Evolutionary conservation across 2,329 filamentous ascomycete genomes (phyloP), one percentile per base, ranked within the genome.

Genomic region (Ramichloridium luteum): DNA sequence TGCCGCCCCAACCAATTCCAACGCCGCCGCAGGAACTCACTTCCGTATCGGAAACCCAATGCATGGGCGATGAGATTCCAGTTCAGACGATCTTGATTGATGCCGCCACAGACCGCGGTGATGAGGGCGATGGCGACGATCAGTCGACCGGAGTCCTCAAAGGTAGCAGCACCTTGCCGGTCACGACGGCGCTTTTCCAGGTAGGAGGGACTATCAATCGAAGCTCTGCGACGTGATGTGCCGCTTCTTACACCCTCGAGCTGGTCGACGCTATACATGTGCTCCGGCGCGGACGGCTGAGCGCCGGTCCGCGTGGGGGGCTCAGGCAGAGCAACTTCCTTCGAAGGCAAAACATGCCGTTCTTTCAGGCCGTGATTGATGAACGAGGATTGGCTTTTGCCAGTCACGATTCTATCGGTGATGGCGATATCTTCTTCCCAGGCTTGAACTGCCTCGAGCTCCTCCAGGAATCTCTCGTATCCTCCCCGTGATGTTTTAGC

Each of bases 1-100:
- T 32, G 38, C 4, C 41, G 40, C 18, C 34, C 51, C 39, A 35
- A 38, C 28, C 36, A 51, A 5, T 35, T 35, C 59, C 59, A 63
- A 10, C 56, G 49, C 14, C 54, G 51, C 30, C 56, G 56, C 13
- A 57, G 47, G 28, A 60, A 59, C 14, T 51, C 45, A 16, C 41
- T 47, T 32, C 58, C 53, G 17, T 51, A 50, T 10, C 43, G 47
- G 43, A 56, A 61, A 17, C 56, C 49, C 25, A 56, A 53, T 12
- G 50, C 47, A 27, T 64, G 54, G 26, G 49, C 50, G 23, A 66
- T 56, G 22, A 55, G 28, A 12, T 47, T 46, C 61, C 62, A 67
- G 22, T 61, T 58, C 1, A 38, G 31, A 5, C 55, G 47, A 13
- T 38, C 35, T 14, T 54, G 52, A 11, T 53, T 48, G 12, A 57